Conservation (phyloP, 2,329 filamentous ascomycete species). For the Pestalotiopsis sp. region DNA sequence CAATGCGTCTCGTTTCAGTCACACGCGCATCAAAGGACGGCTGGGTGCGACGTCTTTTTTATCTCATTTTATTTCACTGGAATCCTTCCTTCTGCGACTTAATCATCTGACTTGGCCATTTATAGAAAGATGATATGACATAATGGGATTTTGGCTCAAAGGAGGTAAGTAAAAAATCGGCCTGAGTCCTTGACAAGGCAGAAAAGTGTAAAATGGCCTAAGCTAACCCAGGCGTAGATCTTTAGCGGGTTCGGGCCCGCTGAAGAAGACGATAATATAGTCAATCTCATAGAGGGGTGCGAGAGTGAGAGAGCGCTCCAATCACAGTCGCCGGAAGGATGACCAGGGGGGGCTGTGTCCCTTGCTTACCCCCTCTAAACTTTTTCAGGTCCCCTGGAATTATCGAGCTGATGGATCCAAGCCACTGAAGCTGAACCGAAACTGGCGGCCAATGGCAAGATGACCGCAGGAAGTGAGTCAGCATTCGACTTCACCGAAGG, state of each 20-base stretch:
- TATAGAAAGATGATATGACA: not conserved
- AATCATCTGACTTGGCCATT: not conserved
- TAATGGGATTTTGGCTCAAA: not conserved
- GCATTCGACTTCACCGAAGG: not conserved
- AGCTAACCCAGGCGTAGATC: not conserved
- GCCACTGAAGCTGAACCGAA: not conserved
- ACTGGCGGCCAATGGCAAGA: not conserved
- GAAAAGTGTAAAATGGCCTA: not conserved
- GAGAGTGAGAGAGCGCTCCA: not conserved
- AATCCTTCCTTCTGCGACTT: not conserved
- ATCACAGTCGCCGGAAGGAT: not conserved
- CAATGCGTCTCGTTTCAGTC: not conserved
- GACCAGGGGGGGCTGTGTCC: not conserved
- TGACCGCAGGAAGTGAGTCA: not conserved
- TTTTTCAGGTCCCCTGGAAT: not conserved
- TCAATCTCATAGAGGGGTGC: not conserved
- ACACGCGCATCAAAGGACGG: not conserved
- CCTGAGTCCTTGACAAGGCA: not conserved
- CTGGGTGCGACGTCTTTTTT: not conserved
- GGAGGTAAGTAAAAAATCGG: not conserved
- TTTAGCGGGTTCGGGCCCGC: not conserved
- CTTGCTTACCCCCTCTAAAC: not conserved
- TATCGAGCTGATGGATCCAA: not conserved
- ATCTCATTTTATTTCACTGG: not conserved
- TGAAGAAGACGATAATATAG: not conserved